These are phyloP conservation scores for Thecaphora thlaspeos DNA, from an alignment of 1,284 basidiomycete species.

Conservation along the genomic window DNA sequence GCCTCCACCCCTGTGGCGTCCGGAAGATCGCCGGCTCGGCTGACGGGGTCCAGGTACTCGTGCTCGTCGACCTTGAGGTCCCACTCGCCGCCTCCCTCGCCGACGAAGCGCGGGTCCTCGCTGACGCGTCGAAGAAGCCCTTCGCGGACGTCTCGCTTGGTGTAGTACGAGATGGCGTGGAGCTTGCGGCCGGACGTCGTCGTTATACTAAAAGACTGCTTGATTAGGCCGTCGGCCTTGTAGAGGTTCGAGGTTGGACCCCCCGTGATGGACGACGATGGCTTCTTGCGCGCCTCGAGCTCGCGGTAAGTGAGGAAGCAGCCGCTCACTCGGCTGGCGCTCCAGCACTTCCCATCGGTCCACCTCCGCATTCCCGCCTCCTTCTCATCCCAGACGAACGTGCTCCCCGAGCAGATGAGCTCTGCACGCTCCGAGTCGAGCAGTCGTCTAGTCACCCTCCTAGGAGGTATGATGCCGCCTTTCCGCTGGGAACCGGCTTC, in stretches of 20 bases:
- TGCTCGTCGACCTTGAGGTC: slow-evolving; percentile 40
- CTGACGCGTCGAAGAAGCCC: slow-evolving; percentile 47
- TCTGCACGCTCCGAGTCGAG: slow-evolving; percentile 52
- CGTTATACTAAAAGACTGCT: slow-evolving; percentile 57
- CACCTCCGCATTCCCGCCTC: slow-evolving; percentile 61
- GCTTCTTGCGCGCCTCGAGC: slow-evolving; percentile 54
- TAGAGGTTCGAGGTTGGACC: slow-evolving; percentile 51
- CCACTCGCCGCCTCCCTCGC: slow-evolving; percentile 49
- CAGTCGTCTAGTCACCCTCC: slow-evolving; percentile 48
- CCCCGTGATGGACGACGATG: slow-evolving; percentile 33
- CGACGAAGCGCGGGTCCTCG: slow-evolving; percentile 52
- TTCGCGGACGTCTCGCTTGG: slow-evolving; percentile 51
- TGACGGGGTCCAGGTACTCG: slow-evolving; percentile 44
- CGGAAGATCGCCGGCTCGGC: slow-evolving; percentile 30
- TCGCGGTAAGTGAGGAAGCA: slow-evolving; percentile 61
- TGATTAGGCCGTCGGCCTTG: slow-evolving; percentile 57
- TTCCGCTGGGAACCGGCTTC: slow-evolving; percentile 8
- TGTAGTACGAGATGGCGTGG: slow-evolving; percentile 56
- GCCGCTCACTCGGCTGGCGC: slow-evolving; percentile 61
- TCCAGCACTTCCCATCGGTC: slow-evolving; percentile 62
- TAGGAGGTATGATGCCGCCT: slow-evolving; percentile 32
- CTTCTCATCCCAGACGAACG: slow-evolving; percentile 57
- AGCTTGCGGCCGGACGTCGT: slow-evolving; percentile 54
- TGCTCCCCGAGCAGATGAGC: slow-evolving; percentile 47
- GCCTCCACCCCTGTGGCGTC: slow-evolving; percentile 8